phyloP scores from a whole-genome alignment of 345 rosid genomes.

The Aquilaria malaccensis region DNA sequence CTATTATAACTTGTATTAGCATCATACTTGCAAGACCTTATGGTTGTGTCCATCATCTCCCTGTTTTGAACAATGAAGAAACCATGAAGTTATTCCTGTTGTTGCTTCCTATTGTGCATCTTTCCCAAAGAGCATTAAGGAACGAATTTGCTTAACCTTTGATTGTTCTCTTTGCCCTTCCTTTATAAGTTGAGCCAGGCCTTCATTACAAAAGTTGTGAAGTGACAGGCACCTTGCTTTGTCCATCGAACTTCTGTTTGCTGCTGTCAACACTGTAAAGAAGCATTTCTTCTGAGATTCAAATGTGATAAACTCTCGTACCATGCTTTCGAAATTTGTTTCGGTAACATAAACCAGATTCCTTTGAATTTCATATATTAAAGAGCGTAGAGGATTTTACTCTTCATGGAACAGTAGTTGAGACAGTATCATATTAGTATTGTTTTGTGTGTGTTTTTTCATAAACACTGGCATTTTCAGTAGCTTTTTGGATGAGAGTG shows the following conservation, averaged over 20 bases:
- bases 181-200: neutral
- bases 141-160: neutral
- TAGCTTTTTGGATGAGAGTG: too few species aligned
- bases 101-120: neutral
- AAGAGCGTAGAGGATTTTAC: slow-evolving; percentile 26
- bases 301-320: slow-evolving; percentile 5
- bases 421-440: too few species aligned
- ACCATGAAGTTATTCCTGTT: too few species aligned
- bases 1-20: too few species aligned
- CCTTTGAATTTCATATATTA: slow-evolving; percentile 21
- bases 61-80: too few species aligned
- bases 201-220: neutral
- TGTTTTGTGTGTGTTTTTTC: too few species aligned
- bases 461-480: too few species aligned
- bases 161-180: neutral
- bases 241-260: neutral
- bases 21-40: too few species aligned
- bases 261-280: neutral
- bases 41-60: too few species aligned
- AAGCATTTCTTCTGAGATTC: slow-evolving; percentile 10
- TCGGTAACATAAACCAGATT: slow-evolving; percentile 8
- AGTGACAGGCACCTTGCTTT: slow-evolving; percentile 15
- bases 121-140: slow-evolving; percentile 9
- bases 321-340: neutral
- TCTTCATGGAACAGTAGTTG: slow-evolving; percentile 11